phyloP scores from a whole-genome alignment of 768 basidiomycete species.

The Trametes punicea region DNA sequence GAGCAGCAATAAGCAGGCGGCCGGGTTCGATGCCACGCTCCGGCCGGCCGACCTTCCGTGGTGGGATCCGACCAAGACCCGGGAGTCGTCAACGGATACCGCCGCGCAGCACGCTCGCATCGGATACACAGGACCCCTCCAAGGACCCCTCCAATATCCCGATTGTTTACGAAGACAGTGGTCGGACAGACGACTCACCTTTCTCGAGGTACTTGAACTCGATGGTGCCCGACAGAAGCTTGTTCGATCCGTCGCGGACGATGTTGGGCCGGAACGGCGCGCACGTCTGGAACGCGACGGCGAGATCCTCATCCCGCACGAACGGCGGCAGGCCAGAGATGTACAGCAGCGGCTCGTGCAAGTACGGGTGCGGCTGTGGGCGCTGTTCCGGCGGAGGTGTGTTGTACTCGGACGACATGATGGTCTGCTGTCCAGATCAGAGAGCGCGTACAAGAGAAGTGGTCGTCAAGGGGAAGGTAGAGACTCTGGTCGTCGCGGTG shows the following conservation, averaged over 20 bases:
- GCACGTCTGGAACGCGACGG: slow-evolving; percentile 67
- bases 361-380: slow-evolving; percentile 68
- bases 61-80: neutral
- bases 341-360: slow-evolving; percentile 79
- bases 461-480: neutral
- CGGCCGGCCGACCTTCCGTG: neutral
- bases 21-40: neutral
- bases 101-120: neutral
- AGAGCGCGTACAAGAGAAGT: neutral
- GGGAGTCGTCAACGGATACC: neutral
- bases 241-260: slow-evolving; percentile 51
- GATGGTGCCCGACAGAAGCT: slow-evolving; percentile 65
- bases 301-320: slow-evolving; percentile 75
- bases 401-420: slow-evolving; percentile 30
- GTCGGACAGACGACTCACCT: slow-evolving; percentile 60
- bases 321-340: slow-evolving; percentile 74
- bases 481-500: neutral
- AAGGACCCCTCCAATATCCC: neutral
- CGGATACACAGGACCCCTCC: too few species aligned
- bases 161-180: neutral
- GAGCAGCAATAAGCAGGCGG: neutral
- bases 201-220: slow-evolving; percentile 82
- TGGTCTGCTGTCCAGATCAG: neutral
- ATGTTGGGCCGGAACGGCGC: slow-evolving; percentile 83
- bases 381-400: slow-evolving; percentile 18